Conservation (phyloP, 441 rosid species). For the Theobroma grandiflorum region DNA sequence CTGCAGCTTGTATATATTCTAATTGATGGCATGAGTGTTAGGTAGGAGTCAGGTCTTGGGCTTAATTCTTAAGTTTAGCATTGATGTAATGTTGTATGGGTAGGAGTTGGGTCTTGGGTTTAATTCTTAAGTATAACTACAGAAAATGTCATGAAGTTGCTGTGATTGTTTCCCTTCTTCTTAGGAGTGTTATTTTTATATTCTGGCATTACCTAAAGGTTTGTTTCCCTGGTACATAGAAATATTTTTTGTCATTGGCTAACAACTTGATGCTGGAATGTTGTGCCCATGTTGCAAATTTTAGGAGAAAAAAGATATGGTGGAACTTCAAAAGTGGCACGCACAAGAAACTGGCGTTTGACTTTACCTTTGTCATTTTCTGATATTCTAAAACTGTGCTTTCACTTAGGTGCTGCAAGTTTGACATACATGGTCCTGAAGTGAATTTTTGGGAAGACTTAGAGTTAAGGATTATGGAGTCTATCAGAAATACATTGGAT, state of each 20-base stretch:
- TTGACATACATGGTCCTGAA: constrained; percentile 86
- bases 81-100: not conserved
- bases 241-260: not conserved
- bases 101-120: constrained; percentile 5
- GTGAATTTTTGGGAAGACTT: constrained; percentile 93
- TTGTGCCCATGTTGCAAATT: not conserved
- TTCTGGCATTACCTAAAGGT: constrained; percentile 1
- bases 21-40: constrained; percentile 1
- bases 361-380: constrained; percentile 25
- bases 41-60: not conserved
- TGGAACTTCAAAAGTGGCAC: constrained; percentile 2
- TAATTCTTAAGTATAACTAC: not conserved
- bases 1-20: constrained; percentile 11
- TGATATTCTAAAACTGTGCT: constrained; percentile 35
- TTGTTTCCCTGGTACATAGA: constrained; percentile 9
- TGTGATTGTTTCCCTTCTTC: not conserved
- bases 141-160: not conserved
- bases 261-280: not conserved
- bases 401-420: constrained; percentile 88
- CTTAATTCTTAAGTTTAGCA: not conserved
- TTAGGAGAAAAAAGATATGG: not conserved
- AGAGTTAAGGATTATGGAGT: constrained; percentile 87
- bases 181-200: not conserved
- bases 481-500: constrained; percentile 87
- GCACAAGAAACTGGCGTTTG: not conserved